Evolutionary conservation across 2,329 filamentous ascomycete species (phyloP), one percentile per base, ranked within the genome.

Genomic region (Aspergillus sp.): DNA sequence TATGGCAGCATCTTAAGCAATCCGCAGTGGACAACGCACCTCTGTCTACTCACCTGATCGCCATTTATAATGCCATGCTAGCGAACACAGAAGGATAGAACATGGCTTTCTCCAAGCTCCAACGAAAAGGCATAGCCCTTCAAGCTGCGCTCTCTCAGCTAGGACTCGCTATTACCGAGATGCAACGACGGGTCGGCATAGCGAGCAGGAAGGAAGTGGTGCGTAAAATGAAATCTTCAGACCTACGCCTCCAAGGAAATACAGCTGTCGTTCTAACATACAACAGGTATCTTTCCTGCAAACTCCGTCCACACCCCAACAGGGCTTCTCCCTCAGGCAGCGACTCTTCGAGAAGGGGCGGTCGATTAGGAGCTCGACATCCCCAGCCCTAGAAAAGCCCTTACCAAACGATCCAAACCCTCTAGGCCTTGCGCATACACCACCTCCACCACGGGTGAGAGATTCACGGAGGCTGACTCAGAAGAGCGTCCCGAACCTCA

Each of bases 31-130:
- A 82, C 4, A 78, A 80, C 58, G 84, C 82, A 69, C 80, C 84
- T 51, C 73, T 79, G 47, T 75, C 80, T 14, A 70, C 75, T 22
- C 83, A 87, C 45, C 82, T 89, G 19, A 79, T 81, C 33, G 85
- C 89, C 44, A 90, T 96, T 17, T 94, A 89, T 61, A 82, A 86
- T 38, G 90, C 92, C 35, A 97, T 97, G 92, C 87, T 88, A 64
- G 89, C 90, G 32, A 97, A 97, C 62, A 87, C 91, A 8, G 88
- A 95, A 58, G 91, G 92, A 41, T 97, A 93, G 93, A 83, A 86
- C 52, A 84, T 86, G 51, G 90, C 90, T 6, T 86, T 96, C 64
- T 80, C 85, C 49, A 87, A 87, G 50, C 78, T 96, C 53, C 86
- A 90, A 66, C 81, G 82, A 19, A 90, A 87, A 65, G 86, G 87